Percentiles rank a stretch among this genome's conserved stretches.
These are phyloP conservation scores for Amanita inopinata DNA, from an alignment of 768 basidiomycete genomes.

Conservation along the genomic window DNA sequence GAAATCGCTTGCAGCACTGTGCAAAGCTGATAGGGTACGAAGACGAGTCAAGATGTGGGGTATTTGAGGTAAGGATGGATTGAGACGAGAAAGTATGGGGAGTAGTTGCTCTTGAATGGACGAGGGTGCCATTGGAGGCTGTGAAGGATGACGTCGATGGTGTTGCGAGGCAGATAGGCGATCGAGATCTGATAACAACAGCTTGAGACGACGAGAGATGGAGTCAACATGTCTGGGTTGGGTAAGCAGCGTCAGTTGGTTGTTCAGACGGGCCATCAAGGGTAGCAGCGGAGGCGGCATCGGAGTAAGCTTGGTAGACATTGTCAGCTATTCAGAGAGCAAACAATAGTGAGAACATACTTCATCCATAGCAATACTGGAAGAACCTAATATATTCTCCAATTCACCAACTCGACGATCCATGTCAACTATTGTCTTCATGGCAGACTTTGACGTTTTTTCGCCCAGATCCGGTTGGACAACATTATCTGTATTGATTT, in stretches of 20 bases:
- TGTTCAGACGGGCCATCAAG: constrained; percentile 71
- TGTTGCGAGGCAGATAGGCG: constrained; percentile 53
- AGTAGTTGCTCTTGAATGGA: constrained; percentile 49
- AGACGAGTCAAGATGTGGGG: constrained; percentile 87
- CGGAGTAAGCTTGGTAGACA: constrained; percentile 43
- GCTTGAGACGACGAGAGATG: constrained; percentile 86
- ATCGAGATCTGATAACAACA: constrained; percentile 88
- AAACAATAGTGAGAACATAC: constrained; percentile 30
- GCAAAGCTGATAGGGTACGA: constrained; percentile 73
- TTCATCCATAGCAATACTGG: constrained; percentile 73
- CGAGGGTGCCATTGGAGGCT: constrained; percentile 22
- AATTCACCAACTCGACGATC: constrained; percentile 79
- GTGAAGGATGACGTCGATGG: constrained; percentile 35
- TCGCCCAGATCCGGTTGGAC: constrained; percentile 9
- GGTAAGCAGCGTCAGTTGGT: constrained; percentile 79
- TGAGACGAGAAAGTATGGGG: constrained; percentile 60
- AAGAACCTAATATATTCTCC: constrained; percentile 76
- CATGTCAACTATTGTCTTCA: constrained; percentile 55
- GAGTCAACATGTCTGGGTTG: constrained; percentile 96
- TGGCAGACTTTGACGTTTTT: constrained; percentile 25
- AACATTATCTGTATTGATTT: constrained; percentile 11
- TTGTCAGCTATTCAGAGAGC: not conserved
- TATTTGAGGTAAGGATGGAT: constrained; percentile 68
- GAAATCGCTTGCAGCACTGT: constrained; percentile 75
- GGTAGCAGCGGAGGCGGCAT: constrained; percentile 77